phyloP scores from a whole-genome alignment of 2,329 filamentous ascomycete genomes.

The Neofusicoccum parvum region DNA sequence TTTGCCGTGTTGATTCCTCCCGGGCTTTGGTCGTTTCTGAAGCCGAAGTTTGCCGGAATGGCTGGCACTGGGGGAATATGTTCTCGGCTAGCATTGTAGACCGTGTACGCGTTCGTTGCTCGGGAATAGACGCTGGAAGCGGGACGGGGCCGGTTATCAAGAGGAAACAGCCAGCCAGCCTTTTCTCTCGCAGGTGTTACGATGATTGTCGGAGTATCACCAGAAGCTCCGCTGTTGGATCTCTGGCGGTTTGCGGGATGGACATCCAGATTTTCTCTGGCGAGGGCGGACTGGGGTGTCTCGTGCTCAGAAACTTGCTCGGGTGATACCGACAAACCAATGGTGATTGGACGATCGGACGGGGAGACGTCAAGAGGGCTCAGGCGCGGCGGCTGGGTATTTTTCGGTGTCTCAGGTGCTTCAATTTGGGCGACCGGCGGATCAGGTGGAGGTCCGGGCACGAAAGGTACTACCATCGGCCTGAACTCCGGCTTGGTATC shows the following conservation, averaged over 20 bases:
- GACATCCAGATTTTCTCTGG: neutral
- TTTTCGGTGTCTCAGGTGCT: neutral
- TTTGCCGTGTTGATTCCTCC: slow-evolving; percentile 8
- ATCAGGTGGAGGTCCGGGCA: slow-evolving; percentile 3
- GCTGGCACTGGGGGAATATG: slow-evolving; percentile 54
- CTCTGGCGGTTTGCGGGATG: slow-evolving; percentile 34
- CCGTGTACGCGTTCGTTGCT: slow-evolving; percentile 43
- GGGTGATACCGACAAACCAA: slow-evolving; percentile 68
- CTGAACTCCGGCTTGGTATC: neutral
- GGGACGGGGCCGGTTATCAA: slow-evolving; percentile 54
- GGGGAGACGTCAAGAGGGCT: slow-evolving; percentile 60
- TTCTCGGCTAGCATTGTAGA: slow-evolving; percentile 31
- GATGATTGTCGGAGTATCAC: slow-evolving; percentile 54
- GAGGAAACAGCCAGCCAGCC: slow-evolving; percentile 57
- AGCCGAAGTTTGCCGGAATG: slow-evolving; percentile 3
- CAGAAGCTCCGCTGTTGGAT: slow-evolving; percentile 41
- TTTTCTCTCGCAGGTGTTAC: slow-evolving; percentile 56
- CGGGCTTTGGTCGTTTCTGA: slow-evolving; percentile 3
- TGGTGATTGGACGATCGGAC: slow-evolving; percentile 70
- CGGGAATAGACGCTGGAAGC: slow-evolving; percentile 66
- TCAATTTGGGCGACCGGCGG: slow-evolving; percentile 2
- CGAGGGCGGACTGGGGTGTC: slow-evolving; percentile 1
- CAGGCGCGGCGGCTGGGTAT: neutral
- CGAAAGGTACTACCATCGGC: slow-evolving; percentile 6
- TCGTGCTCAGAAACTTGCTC: slow-evolving; percentile 47